phyloP scores from a whole-genome alignment of 2,329 filamentous ascomycete genomes.

The Aspergillus novofumigatus region DNA sequence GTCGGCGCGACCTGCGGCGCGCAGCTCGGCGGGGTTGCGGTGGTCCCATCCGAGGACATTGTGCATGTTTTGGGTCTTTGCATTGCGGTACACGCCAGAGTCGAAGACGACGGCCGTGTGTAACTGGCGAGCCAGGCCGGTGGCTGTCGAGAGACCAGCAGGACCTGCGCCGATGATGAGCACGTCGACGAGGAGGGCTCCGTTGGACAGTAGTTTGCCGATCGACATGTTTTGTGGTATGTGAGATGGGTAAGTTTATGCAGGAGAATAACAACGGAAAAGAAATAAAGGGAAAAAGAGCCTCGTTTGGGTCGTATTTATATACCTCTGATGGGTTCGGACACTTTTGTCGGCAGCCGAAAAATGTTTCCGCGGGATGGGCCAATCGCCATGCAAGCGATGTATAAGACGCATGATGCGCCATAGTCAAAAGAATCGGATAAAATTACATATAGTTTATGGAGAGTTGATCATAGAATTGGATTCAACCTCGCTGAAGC shows the following conservation, averaged over 20 bases:
- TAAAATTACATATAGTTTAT: neutral
- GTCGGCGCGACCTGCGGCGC: slow-evolving; percentile 30
- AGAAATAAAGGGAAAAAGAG: too few species aligned
- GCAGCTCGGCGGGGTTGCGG: slow-evolving; percentile 27
- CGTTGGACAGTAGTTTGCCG: neutral
- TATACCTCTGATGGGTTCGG: neutral
- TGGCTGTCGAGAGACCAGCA: slow-evolving; percentile 37
- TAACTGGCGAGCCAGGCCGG: slow-evolving; percentile 37
- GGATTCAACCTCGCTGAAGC: neutral
- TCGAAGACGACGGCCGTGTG: slow-evolving; percentile 45
- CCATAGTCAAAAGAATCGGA: neutral
- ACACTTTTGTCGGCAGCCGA: neutral
- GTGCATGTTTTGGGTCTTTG: slow-evolving; percentile 44
- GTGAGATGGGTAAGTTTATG: neutral
- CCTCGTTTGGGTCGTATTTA: neutral
- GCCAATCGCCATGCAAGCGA: neutral
- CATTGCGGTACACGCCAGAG: slow-evolving; percentile 43
- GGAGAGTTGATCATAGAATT: too few species aligned
- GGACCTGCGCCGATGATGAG: slow-evolving; percentile 42
- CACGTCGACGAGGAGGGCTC: neutral
- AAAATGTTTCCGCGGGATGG: neutral
- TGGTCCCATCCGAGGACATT: slow-evolving; percentile 39
- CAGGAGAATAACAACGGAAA: neutral
- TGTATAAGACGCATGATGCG: neutral
- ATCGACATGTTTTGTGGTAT: neutral